Evolutionary conservation across 2,329 filamentous ascomycete species (phyloP), one percentile per base, ranked within the genome.

Genomic region (Penicillium glabrum): DNA sequence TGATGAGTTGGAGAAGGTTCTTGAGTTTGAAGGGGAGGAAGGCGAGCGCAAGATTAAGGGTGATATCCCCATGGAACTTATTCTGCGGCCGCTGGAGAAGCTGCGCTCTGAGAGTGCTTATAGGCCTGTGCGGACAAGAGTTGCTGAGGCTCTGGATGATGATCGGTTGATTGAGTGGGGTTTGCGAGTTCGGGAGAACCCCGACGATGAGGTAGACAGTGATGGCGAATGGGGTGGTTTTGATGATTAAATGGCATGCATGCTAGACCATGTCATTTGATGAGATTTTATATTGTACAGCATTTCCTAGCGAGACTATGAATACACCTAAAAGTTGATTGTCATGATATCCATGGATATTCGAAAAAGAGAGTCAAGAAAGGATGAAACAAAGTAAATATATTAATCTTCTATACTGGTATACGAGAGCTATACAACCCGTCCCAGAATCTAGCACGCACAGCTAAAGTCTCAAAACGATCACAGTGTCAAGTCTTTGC

Each of bases 1-100:
- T 9, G 95, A 98, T 73, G 93, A 97, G 81, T 75, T 93, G 67
- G 89, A 93, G 74, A 88, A 87, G 69, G 84, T 86, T 33, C 84
- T 86, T 52, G 79, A 83, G 13, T 75, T 76, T 35, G 76, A 75
- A 10, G 75, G 73, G 5, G 75, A 77, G 14, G 67, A 68, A 6
- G 68, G 67, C 11, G 69, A 73, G 39, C 64, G 68, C 26, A 75
- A 72, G 59, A 67, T 75, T 44, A 71, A 72, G 54, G 68, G 67
- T 2, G 71, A 72, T 52, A 64, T 75, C 33, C 75, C 75, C 7
- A 71, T 75, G 54, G 74, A 77, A 39, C 59, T 74, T 41, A 53
- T 82, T 27, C 58, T 82, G 63, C 69, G 72, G 48, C 79, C 79
- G 5, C 65, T 82, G 66, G 74, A 72, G 71, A 75, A 67, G 58